Evolutionary conservation across 257 asterid genomes (phyloP).

Genomic region (Lycium barbarum): DNA sequence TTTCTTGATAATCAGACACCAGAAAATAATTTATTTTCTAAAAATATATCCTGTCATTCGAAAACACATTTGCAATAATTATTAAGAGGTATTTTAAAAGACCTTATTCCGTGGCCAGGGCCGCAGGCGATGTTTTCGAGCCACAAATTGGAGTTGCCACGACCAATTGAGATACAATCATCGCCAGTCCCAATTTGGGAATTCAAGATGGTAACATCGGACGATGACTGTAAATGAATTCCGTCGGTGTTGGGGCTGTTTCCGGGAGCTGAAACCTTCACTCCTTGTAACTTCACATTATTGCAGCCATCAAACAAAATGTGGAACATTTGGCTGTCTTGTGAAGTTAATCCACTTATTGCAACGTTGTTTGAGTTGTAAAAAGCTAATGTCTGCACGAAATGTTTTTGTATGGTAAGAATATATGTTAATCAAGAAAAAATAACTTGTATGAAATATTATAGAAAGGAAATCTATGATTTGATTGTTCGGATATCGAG

Average conservation of each 20-base stretch:
- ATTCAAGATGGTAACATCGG: conserved; percentile 36
- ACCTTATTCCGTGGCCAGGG: conserved; percentile 70
- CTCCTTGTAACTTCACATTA: conserved; percentile 44
- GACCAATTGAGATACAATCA: conserved; percentile 63
- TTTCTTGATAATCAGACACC: no score
- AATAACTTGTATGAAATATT: neutral
- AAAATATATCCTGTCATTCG: neutral
- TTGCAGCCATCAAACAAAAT: conserved; percentile 54
- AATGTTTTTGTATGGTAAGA: neutral
- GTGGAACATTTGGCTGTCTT: conserved; percentile 63
- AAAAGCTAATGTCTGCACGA: conserved; percentile 52
- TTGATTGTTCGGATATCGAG: neutral
- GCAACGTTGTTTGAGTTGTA: conserved; percentile 52
- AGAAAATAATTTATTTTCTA: no score
- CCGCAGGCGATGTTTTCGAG: conserved; percentile 51
- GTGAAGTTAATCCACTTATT: conserved; percentile 49
- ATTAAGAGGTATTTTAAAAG: neutral
- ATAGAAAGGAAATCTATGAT: neutral
- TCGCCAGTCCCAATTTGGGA: conserved; percentile 54
- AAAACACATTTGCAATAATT: neutral
- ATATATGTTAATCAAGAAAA: neutral
- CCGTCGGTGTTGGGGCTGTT: conserved; percentile 69
- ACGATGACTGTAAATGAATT: conserved; percentile 53
- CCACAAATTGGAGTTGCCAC: conserved; percentile 50
- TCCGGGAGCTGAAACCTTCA: conserved; percentile 42